Evolutionary conservation across 129 eudicot species (phyloP), one percentile per base, ranked within the genome.

Genomic region (Erigeron canadensis): DNA sequence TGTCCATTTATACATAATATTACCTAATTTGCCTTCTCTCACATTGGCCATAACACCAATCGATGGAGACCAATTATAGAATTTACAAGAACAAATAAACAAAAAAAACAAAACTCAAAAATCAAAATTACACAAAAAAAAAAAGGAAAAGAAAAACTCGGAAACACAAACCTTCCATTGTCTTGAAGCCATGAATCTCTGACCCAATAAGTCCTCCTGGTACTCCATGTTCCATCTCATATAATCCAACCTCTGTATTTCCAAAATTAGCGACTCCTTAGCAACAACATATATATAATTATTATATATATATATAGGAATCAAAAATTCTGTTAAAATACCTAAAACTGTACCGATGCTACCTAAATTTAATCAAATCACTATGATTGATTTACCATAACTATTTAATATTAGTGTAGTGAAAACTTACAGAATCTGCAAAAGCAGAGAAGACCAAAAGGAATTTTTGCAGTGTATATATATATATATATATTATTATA

Each of bases 111-210:
- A 70, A 64, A 64, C 4, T 13, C 39, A 53, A 70, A 16, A 55
- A 55, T 48, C 63, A 17, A 38, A 23, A 41, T 28, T 28, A n/a
- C n/a, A 19, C 2, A 76, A 67, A 19, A 72, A 47, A 42, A 51
- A 16, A 7, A 22, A 5, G 22, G n/a, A 70, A 70, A 39, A 40
- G 61, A 28, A 51, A 70, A 64, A 70, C 4, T 13, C 38, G 53
- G 65, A 16, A 55, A 55, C 42, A 51, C 21, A 51, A 18, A 92
- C 96, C 96, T 79, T 80, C 75, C 83, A 89, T 85, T 57, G 96
- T 85, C 51, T 67, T 83, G 72, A 92, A 92, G 53, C 98, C 98
- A 85, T 92, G 96, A 81, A 92, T 85, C 78, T 86, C 89, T 18
- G 84, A 75, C n/a, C 88, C 96, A 55, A 71, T 72, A 12, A 92